phyloP scores from a whole-genome alignment of 306 rosid species.

The Clitoria ternatea region DNA sequence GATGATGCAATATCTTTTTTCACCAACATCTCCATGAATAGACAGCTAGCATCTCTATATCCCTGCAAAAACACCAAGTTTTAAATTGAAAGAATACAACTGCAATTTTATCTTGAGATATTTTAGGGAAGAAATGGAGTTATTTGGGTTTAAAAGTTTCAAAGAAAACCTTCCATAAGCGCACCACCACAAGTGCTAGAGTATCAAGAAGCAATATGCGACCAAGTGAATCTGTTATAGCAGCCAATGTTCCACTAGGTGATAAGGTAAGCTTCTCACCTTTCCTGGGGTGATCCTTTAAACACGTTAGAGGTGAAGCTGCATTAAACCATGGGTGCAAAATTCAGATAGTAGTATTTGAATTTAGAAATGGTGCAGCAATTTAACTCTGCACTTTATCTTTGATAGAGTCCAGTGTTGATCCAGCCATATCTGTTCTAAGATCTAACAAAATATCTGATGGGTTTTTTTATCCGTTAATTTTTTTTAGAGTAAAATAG shows the following conservation, averaged over 20 bases:
- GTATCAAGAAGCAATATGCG: slow-evolving; percentile 95
- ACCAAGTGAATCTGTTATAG: slow-evolving; percentile 96
- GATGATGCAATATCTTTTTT: slow-evolving; percentile 64
- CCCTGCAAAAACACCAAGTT: slow-evolving; percentile 55
- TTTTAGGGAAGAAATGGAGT: not conserved
- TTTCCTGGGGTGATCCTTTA: slow-evolving; percentile 95
- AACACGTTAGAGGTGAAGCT: slow-evolving; percentile 89
- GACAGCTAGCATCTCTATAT: slow-evolving; percentile 89
- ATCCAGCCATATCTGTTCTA: slow-evolving; percentile 2
- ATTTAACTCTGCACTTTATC: not conserved
- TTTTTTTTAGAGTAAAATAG: too few relatives aligned
- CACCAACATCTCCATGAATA: slow-evolving; percentile 96
- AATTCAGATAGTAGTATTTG: slow-evolving; percentile 25
- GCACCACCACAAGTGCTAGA: slow-evolving; percentile 96
- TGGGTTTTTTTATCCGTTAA: not conserved
- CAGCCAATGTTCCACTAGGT: slow-evolving; percentile 97
- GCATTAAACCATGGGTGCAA: slow-evolving; percentile 36
- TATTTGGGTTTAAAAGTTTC: not conserved
- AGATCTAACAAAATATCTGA: not conserved
- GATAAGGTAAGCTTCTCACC: slow-evolving; percentile 96
- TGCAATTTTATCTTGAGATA: not conserved
- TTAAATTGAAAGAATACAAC: slow-evolving; percentile 11
- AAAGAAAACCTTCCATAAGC: slow-evolving; percentile 83
- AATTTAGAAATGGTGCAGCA: slow-evolving; percentile 1
- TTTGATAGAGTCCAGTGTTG: not conserved